phyloP scores from a whole-genome alignment of 192 early-diverging fungal genomes.

The Lunasporangiospora selenospora region DNA sequence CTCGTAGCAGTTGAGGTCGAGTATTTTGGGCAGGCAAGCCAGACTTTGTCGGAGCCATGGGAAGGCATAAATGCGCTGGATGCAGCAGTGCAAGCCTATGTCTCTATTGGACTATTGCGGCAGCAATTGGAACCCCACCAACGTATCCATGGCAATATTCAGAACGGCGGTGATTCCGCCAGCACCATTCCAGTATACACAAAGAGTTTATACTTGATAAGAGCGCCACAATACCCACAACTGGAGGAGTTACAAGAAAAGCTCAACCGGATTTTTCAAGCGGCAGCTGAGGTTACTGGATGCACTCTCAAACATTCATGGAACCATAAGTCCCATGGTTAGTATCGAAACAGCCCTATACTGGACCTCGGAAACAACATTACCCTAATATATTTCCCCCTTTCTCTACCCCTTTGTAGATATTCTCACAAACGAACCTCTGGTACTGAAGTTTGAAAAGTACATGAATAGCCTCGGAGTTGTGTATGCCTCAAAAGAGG shows the following conservation, averaged over 20 bases:
- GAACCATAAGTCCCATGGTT: slow-evolving; percentile 59
- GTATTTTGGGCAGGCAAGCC: slow-evolving; percentile 75
- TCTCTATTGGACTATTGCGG: slow-evolving; percentile 70
- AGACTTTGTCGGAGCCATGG: slow-evolving; percentile 72
- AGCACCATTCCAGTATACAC: slow-evolving; percentile 73
- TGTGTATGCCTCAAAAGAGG: no score
- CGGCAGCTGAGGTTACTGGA: slow-evolving; percentile 73
- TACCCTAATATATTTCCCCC: no score
- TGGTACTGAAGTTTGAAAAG: no score
- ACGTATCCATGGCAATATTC: slow-evolving; percentile 78
- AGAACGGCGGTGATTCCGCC: slow-evolving; percentile 67
- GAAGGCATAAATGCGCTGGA: slow-evolving; percentile 80
- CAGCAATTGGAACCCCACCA: slow-evolving; percentile 73
- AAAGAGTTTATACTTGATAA: slow-evolving; percentile 59
- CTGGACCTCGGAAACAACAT: no score
- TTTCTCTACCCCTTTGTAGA: no score
- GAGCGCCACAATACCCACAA: slow-evolving; percentile 58
- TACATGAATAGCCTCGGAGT: no score
- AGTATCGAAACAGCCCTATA: no score
- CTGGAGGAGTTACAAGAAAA: slow-evolving; percentile 55
- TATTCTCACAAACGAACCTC: no score
- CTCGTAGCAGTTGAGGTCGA: slow-evolving; percentile 56
- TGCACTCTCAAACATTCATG: slow-evolving; percentile 62
- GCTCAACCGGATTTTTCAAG: slow-evolving; percentile 63
- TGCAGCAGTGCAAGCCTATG: slow-evolving; percentile 70